Conservation (phyloP, 805 yeast genomes). For the Ogataea paradorogensis region DNA sequence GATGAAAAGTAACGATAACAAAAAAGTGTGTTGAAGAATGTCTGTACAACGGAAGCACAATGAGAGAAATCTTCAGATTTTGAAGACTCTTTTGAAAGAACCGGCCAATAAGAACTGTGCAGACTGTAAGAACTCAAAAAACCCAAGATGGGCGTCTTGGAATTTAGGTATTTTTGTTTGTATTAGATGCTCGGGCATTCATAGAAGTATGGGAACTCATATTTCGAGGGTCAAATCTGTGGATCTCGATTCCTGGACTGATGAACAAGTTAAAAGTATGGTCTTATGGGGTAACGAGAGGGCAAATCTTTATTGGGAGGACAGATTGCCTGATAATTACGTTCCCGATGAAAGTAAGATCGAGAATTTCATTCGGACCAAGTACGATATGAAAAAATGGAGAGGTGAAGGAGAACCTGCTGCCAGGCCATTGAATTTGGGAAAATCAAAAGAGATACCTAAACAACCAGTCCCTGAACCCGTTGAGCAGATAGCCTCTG, state of each 20-base stretch:
- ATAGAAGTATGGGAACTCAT: constrained; percentile 93
- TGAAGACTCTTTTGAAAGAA: constrained; percentile 73
- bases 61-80: constrained; percentile 63
- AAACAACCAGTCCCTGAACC: not conserved
- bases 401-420: constrained; percentile 19
- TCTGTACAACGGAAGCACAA: constrained; percentile 21
- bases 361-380: constrained; percentile 86
- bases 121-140: constrained; percentile 84
- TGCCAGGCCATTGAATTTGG: not conserved
- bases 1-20: constrained; percentile 2
- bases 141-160: constrained; percentile 99
- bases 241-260: constrained; percentile 95
- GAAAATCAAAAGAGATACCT: not conserved
- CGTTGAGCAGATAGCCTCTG: not conserved
- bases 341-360: constrained; percentile 81
- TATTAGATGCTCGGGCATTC: constrained; percentile 94
- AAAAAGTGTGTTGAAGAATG: constrained; percentile 1
- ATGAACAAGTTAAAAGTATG: constrained; percentile 81
- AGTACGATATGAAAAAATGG: constrained; percentile 92
- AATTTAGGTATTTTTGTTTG: constrained; percentile 89
- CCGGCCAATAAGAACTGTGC: constrained; percentile 78
- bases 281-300: constrained; percentile 80
- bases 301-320: constrained; percentile 86
- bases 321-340: constrained; percentile 63
- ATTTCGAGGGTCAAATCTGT: constrained; percentile 90